phyloP scores from a whole-genome alignment of 2,329 filamentous ascomycete species.

The Fusarium sublunatum region DNA sequence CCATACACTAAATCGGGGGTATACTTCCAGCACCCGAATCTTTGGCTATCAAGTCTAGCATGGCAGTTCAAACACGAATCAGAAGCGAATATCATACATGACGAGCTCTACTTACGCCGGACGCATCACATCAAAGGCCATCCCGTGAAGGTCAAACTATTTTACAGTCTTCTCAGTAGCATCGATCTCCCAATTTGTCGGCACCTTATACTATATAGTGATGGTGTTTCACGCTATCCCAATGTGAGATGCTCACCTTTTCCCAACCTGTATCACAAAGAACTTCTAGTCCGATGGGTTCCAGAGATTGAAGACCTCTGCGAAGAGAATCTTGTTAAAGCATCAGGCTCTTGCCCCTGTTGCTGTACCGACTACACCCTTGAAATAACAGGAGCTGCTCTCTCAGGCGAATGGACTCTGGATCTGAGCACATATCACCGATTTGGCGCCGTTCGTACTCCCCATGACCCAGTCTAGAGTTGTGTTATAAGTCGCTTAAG shows the following conservation, averaged over 20 bases:
- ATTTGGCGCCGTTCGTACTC: neutral
- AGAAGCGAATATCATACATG: neutral
- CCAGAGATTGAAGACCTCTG: neutral
- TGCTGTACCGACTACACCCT: neutral
- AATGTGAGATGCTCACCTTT: neutral
- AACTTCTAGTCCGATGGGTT: neutral
- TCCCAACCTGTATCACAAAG: neutral
- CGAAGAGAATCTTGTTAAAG: neutral
- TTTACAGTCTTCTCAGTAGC: neutral
- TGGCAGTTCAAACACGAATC: neutral
- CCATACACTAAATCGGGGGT: too few relatives aligned
- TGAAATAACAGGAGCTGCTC: neutral
- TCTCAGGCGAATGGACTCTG: neutral
- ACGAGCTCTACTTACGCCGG: neutral
- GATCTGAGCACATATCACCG: neutral
- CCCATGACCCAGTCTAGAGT: neutral
- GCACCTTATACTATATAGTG: neutral
- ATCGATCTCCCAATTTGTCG: neutral
- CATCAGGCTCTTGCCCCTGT: neutral
- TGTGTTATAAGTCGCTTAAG: neutral
- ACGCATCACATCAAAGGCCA: neutral
- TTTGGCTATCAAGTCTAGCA: neutral
- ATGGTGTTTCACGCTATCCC: too few relatives aligned
- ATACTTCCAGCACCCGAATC: too few relatives aligned
- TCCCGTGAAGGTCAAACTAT: neutral